Evolutionary conservation across 345 rosid genomes (phyloP).

Genomic region (Populus deltoides): DNA sequence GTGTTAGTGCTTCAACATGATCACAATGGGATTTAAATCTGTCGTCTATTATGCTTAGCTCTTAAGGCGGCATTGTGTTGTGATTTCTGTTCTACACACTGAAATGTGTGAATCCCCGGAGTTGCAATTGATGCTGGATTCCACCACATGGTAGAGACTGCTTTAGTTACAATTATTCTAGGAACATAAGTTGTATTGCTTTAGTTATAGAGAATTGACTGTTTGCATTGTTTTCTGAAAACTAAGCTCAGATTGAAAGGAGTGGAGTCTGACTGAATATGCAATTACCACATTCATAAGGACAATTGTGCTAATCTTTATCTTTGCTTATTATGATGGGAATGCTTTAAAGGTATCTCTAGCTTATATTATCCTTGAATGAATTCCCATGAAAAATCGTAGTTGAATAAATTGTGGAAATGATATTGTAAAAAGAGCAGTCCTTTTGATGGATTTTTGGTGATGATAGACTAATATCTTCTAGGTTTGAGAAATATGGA

Average conservation of each 20-base stretch:
- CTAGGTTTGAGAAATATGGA: not conserved
- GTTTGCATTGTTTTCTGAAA: not conserved
- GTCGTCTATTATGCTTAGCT: not conserved
- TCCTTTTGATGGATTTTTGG: not conserved
- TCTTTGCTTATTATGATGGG: not conserved
- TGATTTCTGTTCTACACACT: not conserved
- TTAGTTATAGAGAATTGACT: not conserved
- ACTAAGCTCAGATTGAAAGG: not conserved
- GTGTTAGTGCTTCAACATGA: not conserved
- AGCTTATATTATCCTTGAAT: not conserved
- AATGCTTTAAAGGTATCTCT: not conserved
- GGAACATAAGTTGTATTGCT: not conserved
- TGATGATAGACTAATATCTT: not conserved
- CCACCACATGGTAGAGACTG: not conserved
- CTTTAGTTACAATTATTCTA: not conserved
- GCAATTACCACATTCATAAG: not conserved
- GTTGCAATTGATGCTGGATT: not conserved
- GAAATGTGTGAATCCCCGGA: not conserved
- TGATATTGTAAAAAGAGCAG: not conserved
- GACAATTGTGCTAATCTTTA: not conserved
- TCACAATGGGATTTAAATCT: not conserved
- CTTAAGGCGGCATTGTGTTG: not conserved
- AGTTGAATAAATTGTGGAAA: not conserved
- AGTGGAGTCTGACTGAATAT: not conserved
- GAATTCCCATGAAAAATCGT: not conserved